Percentiles rank a stretch among this genome's conserved stretches.
These are phyloP conservation scores for Alternaria alternata DNA, from an alignment of 2,329 filamentous ascomycete species.

Conservation along the genomic window DNA sequence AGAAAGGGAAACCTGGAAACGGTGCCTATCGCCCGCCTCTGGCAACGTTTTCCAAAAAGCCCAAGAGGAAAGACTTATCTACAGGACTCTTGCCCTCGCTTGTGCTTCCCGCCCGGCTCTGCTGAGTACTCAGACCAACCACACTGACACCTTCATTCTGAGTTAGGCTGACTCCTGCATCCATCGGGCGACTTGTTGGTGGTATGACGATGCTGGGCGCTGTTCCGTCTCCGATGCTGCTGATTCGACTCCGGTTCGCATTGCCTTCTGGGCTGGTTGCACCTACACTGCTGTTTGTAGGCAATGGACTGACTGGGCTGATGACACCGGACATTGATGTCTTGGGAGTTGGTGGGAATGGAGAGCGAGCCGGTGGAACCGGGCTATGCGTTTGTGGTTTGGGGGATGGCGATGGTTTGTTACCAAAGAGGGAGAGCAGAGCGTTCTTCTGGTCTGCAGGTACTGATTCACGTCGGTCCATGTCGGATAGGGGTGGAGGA, in stretches of 20 bases:
- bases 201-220: slow-evolving; percentile 30
- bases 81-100: slow-evolving; percentile 58
- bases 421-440: slow-evolving; percentile 50
- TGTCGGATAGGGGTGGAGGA: slow-evolving; percentile 13
- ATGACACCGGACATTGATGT: slow-evolving; percentile 45
- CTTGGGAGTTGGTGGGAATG: slow-evolving; percentile 42
- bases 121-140: slow-evolving; percentile 6
- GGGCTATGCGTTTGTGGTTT: slow-evolving; percentile 28
- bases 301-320: slow-evolving; percentile 50
- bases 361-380: slow-evolving; percentile 23
- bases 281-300: slow-evolving; percentile 32
- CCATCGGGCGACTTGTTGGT: slow-evolving; percentile 22
- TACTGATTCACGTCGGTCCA: slow-evolving; percentile 40
- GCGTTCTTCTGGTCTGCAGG: slow-evolving; percentile 45
- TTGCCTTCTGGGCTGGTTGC: slow-evolving; percentile 39
- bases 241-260: slow-evolving; percentile 44
- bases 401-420: slow-evolving; percentile 21
- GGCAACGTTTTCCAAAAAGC: slow-evolving; percentile 70
- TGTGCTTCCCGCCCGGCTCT: slow-evolving; percentile 7
- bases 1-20: neutral
- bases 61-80: slow-evolving; percentile 78
- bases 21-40: slow-evolving; percentile 35
- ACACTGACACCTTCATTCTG: slow-evolving; percentile 3
- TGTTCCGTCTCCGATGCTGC: slow-evolving; percentile 41
- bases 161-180: slow-evolving; percentile 3